A percentile compares a stretch with the other conserved stretches of the same genome.
Evolutionary conservation across 2,329 filamentous ascomycete species (phyloP).

Genomic region (Sclerotinia glacialis): DNA sequence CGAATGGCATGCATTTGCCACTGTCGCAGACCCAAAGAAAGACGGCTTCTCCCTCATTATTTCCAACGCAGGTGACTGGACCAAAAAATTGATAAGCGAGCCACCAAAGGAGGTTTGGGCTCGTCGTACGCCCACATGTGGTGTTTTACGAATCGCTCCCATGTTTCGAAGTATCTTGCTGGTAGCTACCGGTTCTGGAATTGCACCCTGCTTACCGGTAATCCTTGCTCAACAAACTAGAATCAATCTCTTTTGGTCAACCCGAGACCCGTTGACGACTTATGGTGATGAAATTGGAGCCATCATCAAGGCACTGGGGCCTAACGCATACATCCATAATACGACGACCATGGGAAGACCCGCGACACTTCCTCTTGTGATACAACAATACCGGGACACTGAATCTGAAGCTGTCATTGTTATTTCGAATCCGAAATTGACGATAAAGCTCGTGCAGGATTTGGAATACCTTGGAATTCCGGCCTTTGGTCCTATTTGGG

Average conservation of each 20-base stretch:
- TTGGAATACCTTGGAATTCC: conserved; percentile 42
- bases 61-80: conserved; percentile 76
- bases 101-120: conserved; percentile 64
- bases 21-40: conserved; percentile 58
- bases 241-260: conserved; percentile 41
- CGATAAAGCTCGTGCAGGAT: conserved; percentile 42
- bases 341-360: conserved; percentile 40
- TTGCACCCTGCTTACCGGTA: conserved; percentile 59
- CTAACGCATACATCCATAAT: conserved; percentile 40
- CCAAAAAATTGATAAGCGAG: conserved; percentile 57
- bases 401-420: conserved; percentile 43
- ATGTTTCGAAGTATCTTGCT: conserved; percentile 65
- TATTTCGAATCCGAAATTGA: conserved; percentile 42
- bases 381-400: conserved; percentile 36
- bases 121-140: conserved; percentile 63
- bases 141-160: conserved; percentile 64
- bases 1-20: conserved; percentile 76
- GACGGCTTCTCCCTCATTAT: conserved; percentile 64
- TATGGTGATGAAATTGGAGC: conserved; percentile 41
- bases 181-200: conserved; percentile 70
- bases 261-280: conserved; percentile 39
- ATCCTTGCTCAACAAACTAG: conserved; percentile 31
- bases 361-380: conserved; percentile 39
- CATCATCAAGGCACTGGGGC: conserved; percentile 38
- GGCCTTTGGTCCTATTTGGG: conserved; percentile 43